These are phyloP conservation scores for Clonostachys solani DNA, from an alignment of 2,329 filamentous ascomycete genomes.

Conservation along the genomic window DNA sequence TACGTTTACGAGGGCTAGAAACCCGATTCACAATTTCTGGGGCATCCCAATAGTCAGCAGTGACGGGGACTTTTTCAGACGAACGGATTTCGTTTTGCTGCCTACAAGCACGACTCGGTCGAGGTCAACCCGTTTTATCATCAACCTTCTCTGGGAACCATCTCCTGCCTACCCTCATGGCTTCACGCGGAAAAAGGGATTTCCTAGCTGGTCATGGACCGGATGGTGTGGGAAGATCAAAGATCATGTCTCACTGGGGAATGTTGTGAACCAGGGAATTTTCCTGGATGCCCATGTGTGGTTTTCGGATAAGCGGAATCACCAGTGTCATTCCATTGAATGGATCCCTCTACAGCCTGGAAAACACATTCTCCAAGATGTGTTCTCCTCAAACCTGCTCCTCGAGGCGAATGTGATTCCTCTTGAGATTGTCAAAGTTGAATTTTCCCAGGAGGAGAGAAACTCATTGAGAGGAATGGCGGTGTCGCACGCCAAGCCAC, in stretches of 20 bases:
- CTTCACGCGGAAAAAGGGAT: neutral
- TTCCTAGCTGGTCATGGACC: neutral
- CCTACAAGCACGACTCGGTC: neutral
- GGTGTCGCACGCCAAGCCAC: neutral
- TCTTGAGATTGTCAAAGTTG: neutral
- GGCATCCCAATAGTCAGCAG: neutral
- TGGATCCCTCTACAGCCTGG: neutral
- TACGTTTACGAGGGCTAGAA: neutral
- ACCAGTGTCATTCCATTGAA: neutral
- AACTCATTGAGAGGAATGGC: neutral
- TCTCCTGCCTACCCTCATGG: neutral
- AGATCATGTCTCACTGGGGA: neutral
- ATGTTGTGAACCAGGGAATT: neutral
- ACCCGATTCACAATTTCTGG: neutral
- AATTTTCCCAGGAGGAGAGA: neutral
- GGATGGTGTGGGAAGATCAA: neutral
- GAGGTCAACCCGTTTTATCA: neutral
- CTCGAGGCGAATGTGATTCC: neutral
- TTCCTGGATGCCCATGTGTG: neutral
- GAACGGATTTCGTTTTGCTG: neutral
- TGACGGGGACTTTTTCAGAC: neutral
- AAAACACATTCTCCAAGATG: neutral
- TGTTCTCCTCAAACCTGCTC: neutral
- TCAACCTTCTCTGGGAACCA: neutral
- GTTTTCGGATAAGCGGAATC: neutral